Evolutionary conservation across 805 yeast genomes (phyloP), one percentile per base, ranked within the genome.

Genomic region (Cyberlindnera euphorbiae): DNA sequence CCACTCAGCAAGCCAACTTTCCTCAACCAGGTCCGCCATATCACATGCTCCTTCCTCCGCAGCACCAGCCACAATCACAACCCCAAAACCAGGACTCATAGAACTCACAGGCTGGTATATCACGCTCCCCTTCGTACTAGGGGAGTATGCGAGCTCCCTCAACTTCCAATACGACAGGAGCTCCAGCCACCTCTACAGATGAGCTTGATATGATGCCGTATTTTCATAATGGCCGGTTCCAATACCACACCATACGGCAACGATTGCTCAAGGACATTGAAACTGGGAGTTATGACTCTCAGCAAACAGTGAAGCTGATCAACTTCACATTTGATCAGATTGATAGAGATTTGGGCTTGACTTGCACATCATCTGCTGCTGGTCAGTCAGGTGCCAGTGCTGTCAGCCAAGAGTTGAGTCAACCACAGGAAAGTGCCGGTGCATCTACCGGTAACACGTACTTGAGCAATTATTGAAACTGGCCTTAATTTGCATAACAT

Each of bases 221-320:
- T 19, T 50, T 32, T 26, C 43, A 42, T 12, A 46, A 52, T 11
- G 49, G 49, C 17, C 37, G 49, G 23, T 45, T 52, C 22, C 55
- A 49, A 22, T 51, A 47, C 34, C 49, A 44, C 8, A 5, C 30
- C 15, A 50, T 41, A 1, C 36, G 48, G 21, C 44, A 39, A 12
- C 33, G 37, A 17, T 26, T 52, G 11, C 6, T 47, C 3, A 46
- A 44, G 16, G 53, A 49, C 21, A 24, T 52, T 15, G 47, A 45
- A 15, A 36, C 16, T 14, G 46, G 36, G 1, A 34, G 34, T 9
- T 10, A 35, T 11, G 53, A 49, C 28, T 18, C 35, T 8, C 22
- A 15, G 4, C 12, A 14, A 4, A 33, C 45, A 16, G 23, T 40
- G 6, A 49, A 41, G 30, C 28, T 51, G 33, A 35, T 52, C 4